Percentiles rank a stretch among this genome's conserved stretches.
These are phyloP conservation scores for Lignosus rhinocerotis DNA, from an alignment of 1,284 basidiomycete species.

Conservation along the genomic window DNA sequence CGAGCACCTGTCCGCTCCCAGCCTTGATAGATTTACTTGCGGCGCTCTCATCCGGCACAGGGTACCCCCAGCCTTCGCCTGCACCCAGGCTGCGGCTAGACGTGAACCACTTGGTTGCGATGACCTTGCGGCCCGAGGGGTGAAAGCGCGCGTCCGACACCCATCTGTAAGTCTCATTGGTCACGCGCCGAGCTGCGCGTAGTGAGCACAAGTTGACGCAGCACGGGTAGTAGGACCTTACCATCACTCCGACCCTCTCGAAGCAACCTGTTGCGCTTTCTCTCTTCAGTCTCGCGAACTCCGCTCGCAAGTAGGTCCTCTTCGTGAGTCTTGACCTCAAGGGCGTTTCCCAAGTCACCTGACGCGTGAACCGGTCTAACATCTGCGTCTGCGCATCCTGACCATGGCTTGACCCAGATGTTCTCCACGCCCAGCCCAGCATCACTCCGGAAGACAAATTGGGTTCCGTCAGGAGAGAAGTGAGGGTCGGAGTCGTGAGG, in stretches of 20 bases:
- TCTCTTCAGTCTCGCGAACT: conserved; percentile 47
- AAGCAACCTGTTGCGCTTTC: conserved; percentile 49
- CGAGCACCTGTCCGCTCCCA: conserved; percentile 54
- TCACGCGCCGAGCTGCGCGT: conserved; percentile 55
- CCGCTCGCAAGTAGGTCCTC: conserved; percentile 50
- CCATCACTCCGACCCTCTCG: conserved; percentile 61
- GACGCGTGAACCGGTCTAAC: conserved; percentile 37
- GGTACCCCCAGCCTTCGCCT: conserved; percentile 71
- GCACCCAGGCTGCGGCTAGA: conserved; percentile 61
- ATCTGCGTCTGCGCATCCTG: conserved; percentile 60
- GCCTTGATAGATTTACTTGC: conserved; percentile 34
- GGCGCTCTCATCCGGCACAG: conserved; percentile 40
- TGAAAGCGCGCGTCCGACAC: conserved; percentile 70
- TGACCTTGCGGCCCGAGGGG: conserved; percentile 56
- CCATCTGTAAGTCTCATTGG: conserved; percentile 73
- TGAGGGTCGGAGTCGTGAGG: conserved; percentile 72
- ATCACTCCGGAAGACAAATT: conserved; percentile 66
- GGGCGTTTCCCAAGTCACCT: conserved; percentile 36
- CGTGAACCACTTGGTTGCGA: conserved; percentile 77
- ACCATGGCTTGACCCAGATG: conserved; percentile 69
- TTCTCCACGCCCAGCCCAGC: conserved; percentile 72
- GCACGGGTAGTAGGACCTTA: conserved; percentile 29
- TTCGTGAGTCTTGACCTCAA: conserved; percentile 42
- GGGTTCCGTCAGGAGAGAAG: conserved; percentile 66
- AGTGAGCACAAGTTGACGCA: conserved; percentile 1